Base-by-base conservation (phyloP, 1,284 basidiomycete species). In the Serendipita sp. region DNA sequence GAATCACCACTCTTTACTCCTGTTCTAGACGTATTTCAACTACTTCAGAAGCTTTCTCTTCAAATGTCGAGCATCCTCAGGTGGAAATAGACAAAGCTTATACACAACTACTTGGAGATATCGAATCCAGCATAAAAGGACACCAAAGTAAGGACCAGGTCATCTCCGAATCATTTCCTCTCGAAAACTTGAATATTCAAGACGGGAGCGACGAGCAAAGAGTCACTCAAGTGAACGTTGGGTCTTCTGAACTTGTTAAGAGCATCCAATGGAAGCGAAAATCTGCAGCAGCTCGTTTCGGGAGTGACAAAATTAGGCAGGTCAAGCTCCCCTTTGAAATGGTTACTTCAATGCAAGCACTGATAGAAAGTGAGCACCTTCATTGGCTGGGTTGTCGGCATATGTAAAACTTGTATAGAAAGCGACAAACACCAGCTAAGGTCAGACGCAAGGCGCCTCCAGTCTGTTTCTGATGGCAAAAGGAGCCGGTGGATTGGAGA, bases 251-350 rank as follows among this genome's bases (percentile, higher is more conserved):
- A 32, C 53, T 32, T 10, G 17, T 58, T 10, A 58, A 58, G 34
- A 58, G 53, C 32, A 58, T 32, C 5, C 53, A 58, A 35, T 58
- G 53, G 53, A 58, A 79, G 50, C 74, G 87, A 63, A 87, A 88
- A 69, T 91, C 88, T 26, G 88, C 91, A 60, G 90, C 91, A 32
- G 88, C 90, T 22, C 73, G 77, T 12, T 87, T 90, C 71, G 91
- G 91, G 15, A 87, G 85, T 67, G 79, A 83, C 66, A 73, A 78
- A 34, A 78, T 91, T 61, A 87, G 88, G 5, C 74, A 82, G 62
- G 80, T 91, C 10, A 74, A 85, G 6, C 69, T 94, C 8, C 86
- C 91, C 1, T 71, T 78, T 8, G 83, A 90, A 71, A 76, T 94
- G 10, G 65, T 69, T 8, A 65, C 69, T 22, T 68, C 69, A 4